Conservation (phyloP, 148 eudicot genomes). For the Fagopyrum tataricum region DNA sequence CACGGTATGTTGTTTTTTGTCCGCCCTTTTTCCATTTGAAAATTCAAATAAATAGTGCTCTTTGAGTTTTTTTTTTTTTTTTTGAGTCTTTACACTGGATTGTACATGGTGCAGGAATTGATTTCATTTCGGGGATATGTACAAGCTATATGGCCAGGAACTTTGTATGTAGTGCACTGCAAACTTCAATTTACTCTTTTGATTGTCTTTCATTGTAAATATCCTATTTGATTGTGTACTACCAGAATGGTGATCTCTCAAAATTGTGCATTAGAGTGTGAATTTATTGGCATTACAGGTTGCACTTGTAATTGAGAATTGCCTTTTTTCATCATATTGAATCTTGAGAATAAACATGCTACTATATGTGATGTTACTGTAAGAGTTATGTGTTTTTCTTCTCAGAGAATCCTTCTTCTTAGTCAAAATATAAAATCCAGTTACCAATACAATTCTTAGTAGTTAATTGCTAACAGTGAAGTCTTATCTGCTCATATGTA, state of each 20-base stretch:
- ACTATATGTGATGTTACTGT: too few species aligned
- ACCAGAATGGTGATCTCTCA: neutral
- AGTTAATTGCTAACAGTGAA: neutral
- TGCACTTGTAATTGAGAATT: neutral
- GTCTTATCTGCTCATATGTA: neutral
- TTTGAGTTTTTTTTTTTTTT: constrained; percentile 17
- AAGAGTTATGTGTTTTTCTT: neutral
- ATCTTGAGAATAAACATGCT: too few species aligned
- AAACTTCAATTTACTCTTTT: constrained; percentile 9
- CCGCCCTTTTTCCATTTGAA: neutral
- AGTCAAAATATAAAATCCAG: neutral
- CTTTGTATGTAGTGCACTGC: constrained; percentile 51
- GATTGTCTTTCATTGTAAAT: neutral
- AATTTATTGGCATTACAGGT: too few species aligned
- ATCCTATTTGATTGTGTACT: neutral
- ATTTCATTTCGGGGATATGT: constrained; percentile 53
- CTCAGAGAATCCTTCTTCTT: neutral
- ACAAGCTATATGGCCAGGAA: constrained; percentile 72
- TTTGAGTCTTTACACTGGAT: constrained; percentile 25
- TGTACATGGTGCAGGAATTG: constrained; percentile 56
- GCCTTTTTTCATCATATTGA: too few species aligned
- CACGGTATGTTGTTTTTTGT: constrained; percentile 38
- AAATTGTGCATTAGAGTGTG: too few species aligned
- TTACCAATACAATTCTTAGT: neutral
- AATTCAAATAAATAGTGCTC: neutral